Evolutionary conservation across 2,329 filamentous ascomycete species (phyloP), one percentile per base, ranked within the genome.

Genomic region (Pezicula rhizophila): DNA sequence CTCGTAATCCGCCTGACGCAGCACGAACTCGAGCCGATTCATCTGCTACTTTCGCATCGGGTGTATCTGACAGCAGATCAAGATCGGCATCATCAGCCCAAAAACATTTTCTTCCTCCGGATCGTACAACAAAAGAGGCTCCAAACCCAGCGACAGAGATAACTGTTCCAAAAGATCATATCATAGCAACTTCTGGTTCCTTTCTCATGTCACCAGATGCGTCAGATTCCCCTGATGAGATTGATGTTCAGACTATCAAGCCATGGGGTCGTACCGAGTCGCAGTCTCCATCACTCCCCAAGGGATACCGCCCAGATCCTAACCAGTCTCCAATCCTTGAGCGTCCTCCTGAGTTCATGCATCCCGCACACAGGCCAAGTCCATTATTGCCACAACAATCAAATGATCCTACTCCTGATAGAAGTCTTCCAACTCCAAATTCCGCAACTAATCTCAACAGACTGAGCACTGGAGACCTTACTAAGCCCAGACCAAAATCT

Each of bases 11-110:
- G 37, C 59, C 55, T 12, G 49, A 48, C 0, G 72, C 71, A 0
- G 67, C 67, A 31, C 68, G 69, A 7, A 63, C 62, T 54, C 71
- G 74, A 10, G 60, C 74, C 3, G 77, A 76, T 20, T 75, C 73
- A 0, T 71, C 68, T 49, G 62, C 64, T 4, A 73, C 73, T 1
- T 62, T 65, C 25, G 60, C 64, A 5, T 68, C 66, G 12, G 61
- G 59, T 26, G 60, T 64, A 5, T 68, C 66, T 12, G 61, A 59
- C 11, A 31, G 11, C 28, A 64, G 71, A n/a, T 76, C 77, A 6
- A 66, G 69, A 8, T 77, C 76, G 2, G 72, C 70, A 8, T 77
- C 75, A 1, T 70, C 71, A 1, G 60, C 64, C 3, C 70, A 72
- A 17, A 64, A 68, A 38, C 61, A 66, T 12, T 59, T 60, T 42